Evolutionary conservation across 306 rosid genomes (phyloP).

Genomic region (Calophaca sinica): DNA sequence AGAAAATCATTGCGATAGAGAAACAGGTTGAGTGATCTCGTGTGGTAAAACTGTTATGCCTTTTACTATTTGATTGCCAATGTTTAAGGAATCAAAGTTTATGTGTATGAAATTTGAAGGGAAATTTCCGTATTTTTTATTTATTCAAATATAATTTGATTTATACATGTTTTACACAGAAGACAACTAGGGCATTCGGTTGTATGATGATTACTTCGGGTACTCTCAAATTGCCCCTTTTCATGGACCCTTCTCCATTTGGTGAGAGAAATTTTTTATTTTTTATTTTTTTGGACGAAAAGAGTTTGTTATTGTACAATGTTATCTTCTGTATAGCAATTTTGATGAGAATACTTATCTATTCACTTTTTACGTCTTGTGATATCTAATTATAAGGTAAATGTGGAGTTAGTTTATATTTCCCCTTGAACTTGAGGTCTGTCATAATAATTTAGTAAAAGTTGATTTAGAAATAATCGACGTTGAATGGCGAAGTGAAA

Average conservation of each 20-base stretch:
- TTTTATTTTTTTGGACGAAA: too few relatives aligned
- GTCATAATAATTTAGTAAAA: too few relatives aligned
- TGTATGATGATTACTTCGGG: slow-evolving; percentile 11
- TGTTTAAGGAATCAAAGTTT: slow-evolving; percentile 18
- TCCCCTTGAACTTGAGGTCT: background rate
- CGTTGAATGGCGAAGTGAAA: too few relatives aligned
- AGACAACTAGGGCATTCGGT: slow-evolving; percentile 18
- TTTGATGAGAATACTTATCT: too few relatives aligned
- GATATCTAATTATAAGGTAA: background rate
- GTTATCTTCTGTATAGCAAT: slow-evolving; percentile 36
- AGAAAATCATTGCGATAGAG: slow-evolving; percentile 26
- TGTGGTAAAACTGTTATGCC: slow-evolving; percentile 24
- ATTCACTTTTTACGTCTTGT: background rate
- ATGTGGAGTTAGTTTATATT: background rate
- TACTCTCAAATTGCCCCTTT: slow-evolving; percentile 4
- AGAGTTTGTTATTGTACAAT: slow-evolving; percentile 27
- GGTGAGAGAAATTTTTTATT: too few relatives aligned
- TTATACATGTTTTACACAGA: slow-evolving; percentile 33
- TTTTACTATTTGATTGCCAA: slow-evolving; percentile 24
- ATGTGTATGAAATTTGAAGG: slow-evolving; percentile 19
- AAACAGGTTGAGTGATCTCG: slow-evolving; percentile 38
- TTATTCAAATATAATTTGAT: slow-evolving; percentile 19
- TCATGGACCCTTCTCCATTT: background rate
- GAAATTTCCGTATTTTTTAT: slow-evolving; percentile 7
- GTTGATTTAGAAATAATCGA: too few relatives aligned